These are phyloP conservation scores for Forsythia suspensa DNA, from an alignment of 257 asterid species.

Conservation along the genomic window DNA sequence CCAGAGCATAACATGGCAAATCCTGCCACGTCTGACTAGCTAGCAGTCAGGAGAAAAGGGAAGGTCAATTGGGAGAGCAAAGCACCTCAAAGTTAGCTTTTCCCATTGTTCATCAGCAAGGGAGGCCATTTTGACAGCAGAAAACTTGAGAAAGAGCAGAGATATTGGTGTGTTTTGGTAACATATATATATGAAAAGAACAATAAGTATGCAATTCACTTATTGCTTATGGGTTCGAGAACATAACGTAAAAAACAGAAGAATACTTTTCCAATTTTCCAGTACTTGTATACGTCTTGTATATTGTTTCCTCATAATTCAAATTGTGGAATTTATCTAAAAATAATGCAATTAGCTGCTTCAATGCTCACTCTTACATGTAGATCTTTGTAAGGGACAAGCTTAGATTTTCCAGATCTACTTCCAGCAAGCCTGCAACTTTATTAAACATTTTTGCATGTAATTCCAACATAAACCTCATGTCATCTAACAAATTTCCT, in stretches of 20 bases:
- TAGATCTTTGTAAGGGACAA: neutral
- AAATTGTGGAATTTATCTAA: neutral
- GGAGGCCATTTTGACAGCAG: neutral
- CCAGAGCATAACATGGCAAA: neutral
- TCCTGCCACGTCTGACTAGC: neutral
- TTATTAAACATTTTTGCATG: neutral
- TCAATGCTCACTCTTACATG: neutral
- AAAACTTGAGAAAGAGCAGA: neutral
- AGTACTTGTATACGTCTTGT: neutral
- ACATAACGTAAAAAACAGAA: neutral
- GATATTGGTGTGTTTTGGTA: neutral
- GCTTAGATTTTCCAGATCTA: neutral
- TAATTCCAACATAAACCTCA: neutral
- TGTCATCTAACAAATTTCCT: neutral
- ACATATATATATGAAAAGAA: neutral
- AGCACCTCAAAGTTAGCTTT: neutral
- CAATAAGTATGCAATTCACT: neutral
- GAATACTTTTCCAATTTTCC: neutral
- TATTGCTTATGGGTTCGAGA: neutral
- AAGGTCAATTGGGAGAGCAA: neutral
- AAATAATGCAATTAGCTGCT: neutral
- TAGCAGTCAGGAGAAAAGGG: neutral
- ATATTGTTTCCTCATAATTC: neutral
- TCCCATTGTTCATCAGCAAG: neutral
- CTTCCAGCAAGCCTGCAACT: neutral